Conservation (phyloP, 176 grass and related monocot genomes). For the Eragrostis curvula region DNA sequence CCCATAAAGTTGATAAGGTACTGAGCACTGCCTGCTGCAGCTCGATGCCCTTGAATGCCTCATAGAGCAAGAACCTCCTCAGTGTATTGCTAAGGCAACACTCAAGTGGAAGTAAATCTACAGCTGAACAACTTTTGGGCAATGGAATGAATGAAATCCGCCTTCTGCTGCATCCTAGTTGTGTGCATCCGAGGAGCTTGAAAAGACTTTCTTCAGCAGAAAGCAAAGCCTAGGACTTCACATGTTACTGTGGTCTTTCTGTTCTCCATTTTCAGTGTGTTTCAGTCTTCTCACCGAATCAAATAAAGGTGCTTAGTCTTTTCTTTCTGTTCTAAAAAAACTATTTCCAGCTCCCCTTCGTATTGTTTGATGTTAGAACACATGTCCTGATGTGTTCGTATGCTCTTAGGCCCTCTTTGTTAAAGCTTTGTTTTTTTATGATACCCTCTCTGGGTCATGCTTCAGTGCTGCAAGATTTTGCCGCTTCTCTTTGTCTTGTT, state of each 20-base stretch:
- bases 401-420: background rate
- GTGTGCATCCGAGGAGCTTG: slow-evolving; percentile 24
- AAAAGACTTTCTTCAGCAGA: slow-evolving; percentile 13
- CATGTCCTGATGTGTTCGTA: too few species aligned
- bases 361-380: background rate
- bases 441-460: too few species aligned
- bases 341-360: background rate
- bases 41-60: slow-evolving; percentile 3
- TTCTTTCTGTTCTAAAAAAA: background rate
- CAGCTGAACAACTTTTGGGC: background rate
- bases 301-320: background rate
- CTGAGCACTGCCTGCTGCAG: slow-evolving; percentile 37
- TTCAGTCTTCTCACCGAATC: background rate
- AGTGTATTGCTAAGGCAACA: background rate
- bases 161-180: slow-evolving; percentile 35
- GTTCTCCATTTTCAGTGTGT: background rate
- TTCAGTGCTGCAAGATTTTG: too few species aligned
- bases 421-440: background rate
- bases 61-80: slow-evolving; percentile 10
- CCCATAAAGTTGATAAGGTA: slow-evolving; percentile 29
- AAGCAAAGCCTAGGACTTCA: background rate
- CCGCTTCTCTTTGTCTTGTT: too few species aligned
- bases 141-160: slow-evolving; percentile 24
- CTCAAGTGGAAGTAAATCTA: slow-evolving; percentile 46
- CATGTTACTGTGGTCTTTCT: background rate